Evolutionary conservation across 1,284 basidiomycete genomes (phyloP).

Genomic region (Tilletia indica): DNA sequence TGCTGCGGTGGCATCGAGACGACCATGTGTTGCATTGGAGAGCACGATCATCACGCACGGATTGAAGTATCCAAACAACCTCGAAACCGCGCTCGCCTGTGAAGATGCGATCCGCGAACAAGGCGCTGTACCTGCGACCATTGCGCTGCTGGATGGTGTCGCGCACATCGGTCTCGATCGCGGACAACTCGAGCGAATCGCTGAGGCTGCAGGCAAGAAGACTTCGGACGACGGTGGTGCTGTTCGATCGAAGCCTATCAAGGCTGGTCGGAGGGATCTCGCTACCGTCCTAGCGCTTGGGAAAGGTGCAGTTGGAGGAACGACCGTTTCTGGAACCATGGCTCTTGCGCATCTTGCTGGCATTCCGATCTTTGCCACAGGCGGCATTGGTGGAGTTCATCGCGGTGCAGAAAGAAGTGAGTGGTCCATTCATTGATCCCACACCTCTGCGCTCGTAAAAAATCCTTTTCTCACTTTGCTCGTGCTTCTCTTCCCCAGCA

Average conservation of each 20-base stretch:
- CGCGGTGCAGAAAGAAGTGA: slow-evolving; percentile 81
- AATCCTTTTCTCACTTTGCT: too few species aligned
- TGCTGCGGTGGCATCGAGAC: slow-evolving; percentile 66
- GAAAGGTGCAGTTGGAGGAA: slow-evolving; percentile 70
- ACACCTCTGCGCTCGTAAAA: neutral
- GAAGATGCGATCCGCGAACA: slow-evolving; percentile 75
- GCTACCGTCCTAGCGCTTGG: slow-evolving; percentile 70
- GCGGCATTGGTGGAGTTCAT: slow-evolving; percentile 78
- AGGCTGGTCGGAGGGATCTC: slow-evolving; percentile 85
- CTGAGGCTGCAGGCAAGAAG: slow-evolving; percentile 25
- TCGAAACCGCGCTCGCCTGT: slow-evolving; percentile 70
- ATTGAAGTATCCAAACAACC: slow-evolving; percentile 67
- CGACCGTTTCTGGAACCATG: slow-evolving; percentile 82
- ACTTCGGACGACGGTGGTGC: too few species aligned
- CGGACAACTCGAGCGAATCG: slow-evolving; percentile 68
- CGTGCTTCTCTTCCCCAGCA: slow-evolving; percentile 60
- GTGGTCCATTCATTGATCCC: slow-evolving; percentile 43
- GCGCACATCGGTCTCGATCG: slow-evolving; percentile 79
- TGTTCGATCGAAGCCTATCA: slow-evolving; percentile 58
- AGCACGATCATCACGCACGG: slow-evolving; percentile 89
- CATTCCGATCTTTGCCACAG: slow-evolving; percentile 55
- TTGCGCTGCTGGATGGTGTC: slow-evolving; percentile 78
- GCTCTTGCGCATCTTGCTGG: slow-evolving; percentile 50
- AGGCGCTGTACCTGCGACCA: slow-evolving; percentile 82
- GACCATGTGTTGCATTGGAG: slow-evolving; percentile 62